phyloP scores from a whole-genome alignment of 306 rosid species.

The Cucumis hystrix region DNA sequence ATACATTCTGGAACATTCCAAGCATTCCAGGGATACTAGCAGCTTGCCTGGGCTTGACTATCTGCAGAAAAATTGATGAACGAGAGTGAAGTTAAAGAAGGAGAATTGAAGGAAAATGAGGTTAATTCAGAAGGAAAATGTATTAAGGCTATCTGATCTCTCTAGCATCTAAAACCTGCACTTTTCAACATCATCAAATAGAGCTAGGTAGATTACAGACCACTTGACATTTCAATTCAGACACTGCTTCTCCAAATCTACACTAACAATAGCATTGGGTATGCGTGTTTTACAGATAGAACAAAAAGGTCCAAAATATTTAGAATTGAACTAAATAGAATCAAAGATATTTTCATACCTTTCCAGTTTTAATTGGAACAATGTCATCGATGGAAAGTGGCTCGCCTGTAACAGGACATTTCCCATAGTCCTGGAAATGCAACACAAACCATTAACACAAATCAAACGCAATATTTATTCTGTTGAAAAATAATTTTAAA shows the following conservation, averaged over 20 bases:
- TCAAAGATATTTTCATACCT: slow-evolving; percentile 35
- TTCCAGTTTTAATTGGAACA: slow-evolving; percentile 75
- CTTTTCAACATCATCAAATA: background rate
- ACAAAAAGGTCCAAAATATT: background rate
- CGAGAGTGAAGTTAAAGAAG: background rate
- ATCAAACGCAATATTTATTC: background rate
- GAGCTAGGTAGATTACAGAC: background rate
- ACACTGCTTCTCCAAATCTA: background rate
- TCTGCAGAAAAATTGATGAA: slow-evolving; percentile 36
- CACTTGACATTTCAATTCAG: background rate
- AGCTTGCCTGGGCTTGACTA: slow-evolving; percentile 98
- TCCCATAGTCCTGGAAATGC: slow-evolving; percentile 70
- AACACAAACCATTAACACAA: background rate
- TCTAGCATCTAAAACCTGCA: background rate
- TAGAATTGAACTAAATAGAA: background rate
- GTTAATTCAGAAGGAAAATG: background rate
- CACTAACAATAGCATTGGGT: background rate
- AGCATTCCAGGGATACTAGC: slow-evolving; percentile 99
- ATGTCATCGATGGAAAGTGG: slow-evolving; percentile 64
- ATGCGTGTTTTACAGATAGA: background rate
- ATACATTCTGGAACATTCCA: slow-evolving; percentile 94
- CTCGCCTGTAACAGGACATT: slow-evolving; percentile 90
- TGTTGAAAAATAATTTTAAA: background rate
- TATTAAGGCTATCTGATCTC: background rate
- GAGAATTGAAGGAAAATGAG: background rate